Percentiles rank a stretch among this genome's conserved stretches.
Evolutionary conservation across 1,284 basidiomycete species (phyloP).

Genomic region (Moesziomyces parantarcticus): DNA sequence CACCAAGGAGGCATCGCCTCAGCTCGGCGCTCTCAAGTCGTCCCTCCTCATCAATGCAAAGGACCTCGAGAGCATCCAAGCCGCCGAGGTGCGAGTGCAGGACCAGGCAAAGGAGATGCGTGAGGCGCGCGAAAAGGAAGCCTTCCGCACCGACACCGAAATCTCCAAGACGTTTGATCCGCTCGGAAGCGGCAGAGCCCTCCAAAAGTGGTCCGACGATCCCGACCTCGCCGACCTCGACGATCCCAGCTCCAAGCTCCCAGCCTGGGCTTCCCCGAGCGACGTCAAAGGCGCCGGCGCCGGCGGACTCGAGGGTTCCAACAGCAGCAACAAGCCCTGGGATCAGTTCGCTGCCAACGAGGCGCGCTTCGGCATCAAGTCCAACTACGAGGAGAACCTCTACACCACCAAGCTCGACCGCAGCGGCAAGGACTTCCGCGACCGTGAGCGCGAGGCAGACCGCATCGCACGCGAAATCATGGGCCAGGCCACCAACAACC

Average conservation of each 20-base stretch:
- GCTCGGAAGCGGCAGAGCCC: slow-evolving; percentile 45
- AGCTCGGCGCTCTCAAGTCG: slow-evolving; percentile 50
- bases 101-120: slow-evolving; percentile 53
- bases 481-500: slow-evolving; percentile 73
- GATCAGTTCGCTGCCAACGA: slow-evolving; percentile 98
- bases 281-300: slow-evolving; percentile 19
- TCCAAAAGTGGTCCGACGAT: slow-evolving; percentile 61
- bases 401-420: slow-evolving; percentile 97
- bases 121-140: slow-evolving; percentile 44
- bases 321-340: slow-evolving; percentile 73
- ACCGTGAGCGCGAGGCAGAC: slow-evolving; percentile 87
- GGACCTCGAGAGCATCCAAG: slow-evolving; percentile 54
- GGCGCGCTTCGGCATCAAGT: slow-evolving; percentile 88
- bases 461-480: slow-evolving; percentile 90
- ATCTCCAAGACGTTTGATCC: slow-evolving; percentile 56
- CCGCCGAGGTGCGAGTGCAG: slow-evolving; percentile 49
- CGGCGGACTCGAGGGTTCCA: slow-evolving; percentile 15
- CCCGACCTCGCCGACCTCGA: slow-evolving; percentile 50
- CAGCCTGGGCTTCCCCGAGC: slow-evolving; percentile 33
- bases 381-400: slow-evolving; percentile 89
- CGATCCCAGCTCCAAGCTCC: slow-evolving; percentile 19
- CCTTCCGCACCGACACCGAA: slow-evolving; percentile 62
- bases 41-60: slow-evolving; percentile 52
- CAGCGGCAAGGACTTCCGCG: slow-evolving; percentile 83
- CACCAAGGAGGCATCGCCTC: slow-evolving; percentile 12